Percentiles rank a stretch among this genome's conserved stretches.
Conservation (phyloP, 2,329 filamentous ascomycete genomes). For the Didymella keratinophila region DNA sequence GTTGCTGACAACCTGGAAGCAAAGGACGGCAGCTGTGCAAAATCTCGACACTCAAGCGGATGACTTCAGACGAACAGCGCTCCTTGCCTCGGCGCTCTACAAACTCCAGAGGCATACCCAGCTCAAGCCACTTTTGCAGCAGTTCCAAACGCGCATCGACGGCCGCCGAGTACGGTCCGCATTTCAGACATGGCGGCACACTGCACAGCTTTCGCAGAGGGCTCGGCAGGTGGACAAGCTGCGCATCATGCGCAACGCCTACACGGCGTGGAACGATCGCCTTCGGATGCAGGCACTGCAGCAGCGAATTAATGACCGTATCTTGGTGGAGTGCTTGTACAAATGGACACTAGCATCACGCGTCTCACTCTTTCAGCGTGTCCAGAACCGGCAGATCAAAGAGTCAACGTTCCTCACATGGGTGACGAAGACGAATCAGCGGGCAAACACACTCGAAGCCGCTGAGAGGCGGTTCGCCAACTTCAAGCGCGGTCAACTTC, state of each 20-base stretch:
- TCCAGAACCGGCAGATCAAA: constrained; percentile 44
- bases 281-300: constrained; percentile 63
- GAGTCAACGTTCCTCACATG: constrained; percentile 38
- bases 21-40: constrained; percentile 29
- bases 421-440: constrained; percentile 40
- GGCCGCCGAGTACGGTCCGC: constrained; percentile 56
- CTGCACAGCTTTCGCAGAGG: constrained; percentile 51
- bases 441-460: constrained; percentile 36
- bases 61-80: constrained; percentile 38
- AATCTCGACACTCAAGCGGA: constrained; percentile 48
- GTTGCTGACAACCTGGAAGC: constrained; percentile 35
- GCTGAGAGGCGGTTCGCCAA: constrained; percentile 43
- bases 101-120: constrained; percentile 50
- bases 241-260: constrained; percentile 64
- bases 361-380: constrained; percentile 51
- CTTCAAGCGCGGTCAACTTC: constrained; percentile 41
- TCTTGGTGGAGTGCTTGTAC: constrained; percentile 65
- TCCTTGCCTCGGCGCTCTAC: constrained; percentile 35
- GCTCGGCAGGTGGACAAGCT: constrained; percentile 61
- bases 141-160: constrained; percentile 55
- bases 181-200: constrained; percentile 61
- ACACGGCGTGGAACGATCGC: constrained; percentile 69
- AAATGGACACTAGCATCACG: constrained; percentile 66
- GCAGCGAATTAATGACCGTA: constrained; percentile 62
- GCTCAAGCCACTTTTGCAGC: constrained; percentile 54